These are phyloP conservation scores for Aegilops tauschii DNA, from an alignment of 176 grass and related monocot genomes.

Conservation along the genomic window DNA sequence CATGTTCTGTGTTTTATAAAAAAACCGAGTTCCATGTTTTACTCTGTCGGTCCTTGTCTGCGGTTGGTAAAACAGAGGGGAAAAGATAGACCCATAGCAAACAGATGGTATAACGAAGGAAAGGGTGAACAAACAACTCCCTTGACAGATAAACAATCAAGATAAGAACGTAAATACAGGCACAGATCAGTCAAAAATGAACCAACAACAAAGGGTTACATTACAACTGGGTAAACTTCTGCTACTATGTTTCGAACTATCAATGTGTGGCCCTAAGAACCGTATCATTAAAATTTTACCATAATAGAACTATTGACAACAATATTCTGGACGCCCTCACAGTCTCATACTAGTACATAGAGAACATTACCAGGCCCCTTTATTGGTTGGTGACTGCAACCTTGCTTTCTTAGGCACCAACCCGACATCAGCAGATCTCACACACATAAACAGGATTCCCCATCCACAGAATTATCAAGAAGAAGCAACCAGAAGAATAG, in stretches of 20 bases:
- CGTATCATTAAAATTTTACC: not conserved
- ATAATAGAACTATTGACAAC: constrained; percentile 23
- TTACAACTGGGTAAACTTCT: constrained; percentile 26
- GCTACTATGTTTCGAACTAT: not conserved
- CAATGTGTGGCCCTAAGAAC: constrained; percentile 27
- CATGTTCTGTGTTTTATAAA: not conserved
- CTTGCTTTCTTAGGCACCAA: constrained; percentile 4
- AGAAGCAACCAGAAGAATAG: not conserved
- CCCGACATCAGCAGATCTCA: constrained; percentile 10
- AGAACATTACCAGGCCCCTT: constrained; percentile 1
- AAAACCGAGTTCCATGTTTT: not conserved
- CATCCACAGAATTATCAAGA: not conserved
- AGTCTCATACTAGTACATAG: not conserved
- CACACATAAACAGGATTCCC: not conserved
- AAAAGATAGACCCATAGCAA: not conserved
- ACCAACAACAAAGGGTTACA: not conserved
- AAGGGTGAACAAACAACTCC: constrained; percentile 2
- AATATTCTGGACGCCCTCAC: not conserved
- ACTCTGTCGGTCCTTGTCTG: not conserved
- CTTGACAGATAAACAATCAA: not conserved
- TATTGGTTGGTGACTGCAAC: not conserved
- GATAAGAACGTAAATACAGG: not conserved
- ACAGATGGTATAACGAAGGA: not conserved
- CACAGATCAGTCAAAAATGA: not conserved
- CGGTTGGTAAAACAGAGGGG: not conserved